Evolutionary conservation across 2,329 filamentous ascomycete genomes (phyloP).

Genomic region (Lasiodiplodia theobromae): DNA sequence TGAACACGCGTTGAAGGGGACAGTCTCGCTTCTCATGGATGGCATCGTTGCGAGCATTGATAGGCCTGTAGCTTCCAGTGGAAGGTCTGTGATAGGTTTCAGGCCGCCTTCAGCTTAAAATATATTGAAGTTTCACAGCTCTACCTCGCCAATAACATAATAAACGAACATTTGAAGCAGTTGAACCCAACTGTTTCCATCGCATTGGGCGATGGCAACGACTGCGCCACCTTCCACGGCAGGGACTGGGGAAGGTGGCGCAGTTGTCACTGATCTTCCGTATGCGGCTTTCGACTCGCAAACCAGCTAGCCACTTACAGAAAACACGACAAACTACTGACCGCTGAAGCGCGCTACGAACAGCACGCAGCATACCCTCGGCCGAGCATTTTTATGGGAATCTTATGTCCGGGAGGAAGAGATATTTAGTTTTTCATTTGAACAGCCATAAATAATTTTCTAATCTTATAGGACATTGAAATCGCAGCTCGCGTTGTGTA

Average conservation of each 20-base stretch:
- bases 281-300: background rate
- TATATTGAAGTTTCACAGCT: background rate
- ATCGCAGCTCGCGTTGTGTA: too few species aligned
- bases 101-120: background rate
- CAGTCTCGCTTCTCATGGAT: background rate
- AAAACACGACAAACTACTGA: background rate
- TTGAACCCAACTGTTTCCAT: background rate
- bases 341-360: background rate
- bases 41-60: background rate
- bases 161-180: background rate
- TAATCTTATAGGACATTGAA: too few species aligned
- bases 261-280: background rate
- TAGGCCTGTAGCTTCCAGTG: background rate
- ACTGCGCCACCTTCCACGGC: too few species aligned
- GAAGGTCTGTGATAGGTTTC: background rate
- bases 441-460: too few species aligned
- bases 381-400: background rate
- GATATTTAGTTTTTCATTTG: too few species aligned
- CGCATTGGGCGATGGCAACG: background rate
- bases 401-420: background rate
- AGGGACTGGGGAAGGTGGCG: background rate
- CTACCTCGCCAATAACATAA: background rate
- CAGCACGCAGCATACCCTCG: background rate
- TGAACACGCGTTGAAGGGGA: background rate
- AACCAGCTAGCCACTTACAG: background rate